These are phyloP conservation scores for Stephanodiscus minutulus DNA, from an alignment of 108 stramenopile species.

Conservation along the genomic window DNA sequence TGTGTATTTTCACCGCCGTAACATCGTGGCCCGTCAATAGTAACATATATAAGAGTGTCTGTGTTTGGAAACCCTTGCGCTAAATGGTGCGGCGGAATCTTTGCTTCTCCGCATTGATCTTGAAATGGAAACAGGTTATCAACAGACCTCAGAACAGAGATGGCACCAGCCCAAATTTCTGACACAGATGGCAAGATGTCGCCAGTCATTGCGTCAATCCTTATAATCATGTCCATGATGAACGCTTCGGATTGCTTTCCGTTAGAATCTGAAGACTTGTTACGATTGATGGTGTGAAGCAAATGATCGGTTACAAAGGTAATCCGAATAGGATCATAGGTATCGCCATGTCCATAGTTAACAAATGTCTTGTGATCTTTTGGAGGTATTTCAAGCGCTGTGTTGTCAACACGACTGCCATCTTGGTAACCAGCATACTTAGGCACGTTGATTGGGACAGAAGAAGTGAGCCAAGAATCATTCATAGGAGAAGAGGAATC, in stretches of 20 bases:
- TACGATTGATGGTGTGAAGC: slow-evolving; percentile 13
- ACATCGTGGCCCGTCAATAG: slow-evolving; percentile 64
- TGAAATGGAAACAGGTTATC: slow-evolving; percentile 26
- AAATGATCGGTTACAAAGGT: slow-evolving; percentile 37
- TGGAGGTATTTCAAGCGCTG: slow-evolving; percentile 17
- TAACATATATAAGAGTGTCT: slow-evolving; percentile 78
- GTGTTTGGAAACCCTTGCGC: slow-evolving; percentile 63
- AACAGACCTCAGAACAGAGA: slow-evolving; percentile 35
- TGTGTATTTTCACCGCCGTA: slow-evolving; percentile 11
- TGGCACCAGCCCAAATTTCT: slow-evolving; percentile 43
- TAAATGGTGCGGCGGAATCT: slow-evolving; percentile 67
- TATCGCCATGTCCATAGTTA: slow-evolving; percentile 31
- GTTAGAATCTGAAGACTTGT: slow-evolving; percentile 1
- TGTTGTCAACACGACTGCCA: neutral
- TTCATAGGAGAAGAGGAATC: slow-evolving; percentile 16
- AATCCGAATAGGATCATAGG: slow-evolving; percentile 41
- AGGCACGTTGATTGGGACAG: slow-evolving; percentile 47
- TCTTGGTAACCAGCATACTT: slow-evolving; percentile 27
- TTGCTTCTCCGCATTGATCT: slow-evolving; percentile 39
- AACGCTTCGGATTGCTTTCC: slow-evolving; percentile 2
- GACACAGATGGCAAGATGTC: slow-evolving; percentile 41
- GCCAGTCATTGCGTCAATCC: slow-evolving; percentile 43
- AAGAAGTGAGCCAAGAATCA: slow-evolving; percentile 44
- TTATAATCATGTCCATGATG: slow-evolving; percentile 46
- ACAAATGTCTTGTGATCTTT: slow-evolving; percentile 31